Conservation (phyloP, 1,284 basidiomycete species). For the Leucoagaricus sp. region DNA sequence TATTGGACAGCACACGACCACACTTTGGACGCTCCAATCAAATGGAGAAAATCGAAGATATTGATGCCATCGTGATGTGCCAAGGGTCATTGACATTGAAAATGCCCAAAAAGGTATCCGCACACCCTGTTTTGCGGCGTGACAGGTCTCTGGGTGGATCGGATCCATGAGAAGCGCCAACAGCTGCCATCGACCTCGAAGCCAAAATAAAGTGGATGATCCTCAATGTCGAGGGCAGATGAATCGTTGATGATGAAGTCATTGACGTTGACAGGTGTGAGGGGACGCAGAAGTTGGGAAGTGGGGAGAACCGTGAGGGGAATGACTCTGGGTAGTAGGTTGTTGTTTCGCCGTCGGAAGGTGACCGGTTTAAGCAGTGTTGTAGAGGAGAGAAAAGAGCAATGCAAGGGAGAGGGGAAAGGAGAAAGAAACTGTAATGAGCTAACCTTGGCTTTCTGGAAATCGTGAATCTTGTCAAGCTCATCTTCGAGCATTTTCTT, state of each 20-base stretch:
- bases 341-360: not conserved
- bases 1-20: not conserved
- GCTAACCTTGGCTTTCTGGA: conserved; percentile 87
- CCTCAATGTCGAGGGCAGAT: not conserved
- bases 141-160: not conserved
- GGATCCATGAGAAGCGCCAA: not conserved
- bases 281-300: not conserved
- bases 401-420: not conserved
- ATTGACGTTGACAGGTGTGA: not conserved
- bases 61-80: not conserved
- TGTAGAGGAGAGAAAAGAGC: not conserved
- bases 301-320: not conserved
- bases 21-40: not conserved
- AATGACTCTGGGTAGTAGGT: not conserved
- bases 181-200: not conserved
- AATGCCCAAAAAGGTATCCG: not conserved
- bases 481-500: conserved; percentile 80
- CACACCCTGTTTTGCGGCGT: not conserved
- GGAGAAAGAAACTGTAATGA: not conserved
- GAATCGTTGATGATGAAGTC: not conserved
- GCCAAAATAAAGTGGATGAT: not conserved
- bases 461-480: conserved; percentile 94
- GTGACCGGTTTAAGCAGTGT: not conserved
- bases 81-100: not conserved
- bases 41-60: not conserved